Conservation (phyloP, 2,329 filamentous ascomycete genomes). For the Didymella glomerata region DNA sequence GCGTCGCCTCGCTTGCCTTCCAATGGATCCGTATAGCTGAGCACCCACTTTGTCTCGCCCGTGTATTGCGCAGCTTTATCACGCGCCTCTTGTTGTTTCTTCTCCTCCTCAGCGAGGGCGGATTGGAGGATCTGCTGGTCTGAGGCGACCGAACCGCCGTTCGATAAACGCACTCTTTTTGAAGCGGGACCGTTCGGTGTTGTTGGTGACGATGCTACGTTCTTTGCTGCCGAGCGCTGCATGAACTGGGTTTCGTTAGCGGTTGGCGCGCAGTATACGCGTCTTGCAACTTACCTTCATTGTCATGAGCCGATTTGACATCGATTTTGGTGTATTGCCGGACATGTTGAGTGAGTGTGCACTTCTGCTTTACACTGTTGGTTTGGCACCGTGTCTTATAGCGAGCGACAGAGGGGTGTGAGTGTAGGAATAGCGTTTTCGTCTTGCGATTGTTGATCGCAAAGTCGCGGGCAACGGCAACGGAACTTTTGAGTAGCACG, state of each 20-base stretch:
- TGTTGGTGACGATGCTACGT: slow-evolving; percentile 57
- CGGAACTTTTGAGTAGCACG: slow-evolving; percentile 7
- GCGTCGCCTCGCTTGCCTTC: slow-evolving; percentile 51
- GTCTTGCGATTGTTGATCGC: slow-evolving; percentile 3
- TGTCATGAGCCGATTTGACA: slow-evolving; percentile 87
- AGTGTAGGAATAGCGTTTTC: background rate
- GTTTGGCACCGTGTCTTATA: background rate
- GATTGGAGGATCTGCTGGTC: slow-evolving; percentile 69
- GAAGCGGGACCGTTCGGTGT: slow-evolving; percentile 61
- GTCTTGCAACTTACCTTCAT: slow-evolving; percentile 71
- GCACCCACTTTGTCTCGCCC: slow-evolving; percentile 79
- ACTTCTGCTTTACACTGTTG: background rate
- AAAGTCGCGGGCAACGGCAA: background rate
- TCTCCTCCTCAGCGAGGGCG: slow-evolving; percentile 72
- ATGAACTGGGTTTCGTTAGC: slow-evolving; percentile 70
- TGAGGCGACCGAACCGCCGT: slow-evolving; percentile 48
- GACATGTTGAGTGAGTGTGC: slow-evolving; percentile 33
- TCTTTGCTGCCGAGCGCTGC: slow-evolving; percentile 80
- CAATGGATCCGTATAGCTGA: slow-evolving; percentile 63
- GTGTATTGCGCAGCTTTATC: slow-evolving; percentile 68
- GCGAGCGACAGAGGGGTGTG: background rate
- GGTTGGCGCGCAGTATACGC: slow-evolving; percentile 6
- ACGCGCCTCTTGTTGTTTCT: slow-evolving; percentile 65
- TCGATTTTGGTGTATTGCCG: slow-evolving; percentile 62
- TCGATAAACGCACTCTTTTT: slow-evolving; percentile 70